Base-by-base conservation (phyloP, 108 stramenopile genomes). In the Poteriospumella lacustris region DNA sequence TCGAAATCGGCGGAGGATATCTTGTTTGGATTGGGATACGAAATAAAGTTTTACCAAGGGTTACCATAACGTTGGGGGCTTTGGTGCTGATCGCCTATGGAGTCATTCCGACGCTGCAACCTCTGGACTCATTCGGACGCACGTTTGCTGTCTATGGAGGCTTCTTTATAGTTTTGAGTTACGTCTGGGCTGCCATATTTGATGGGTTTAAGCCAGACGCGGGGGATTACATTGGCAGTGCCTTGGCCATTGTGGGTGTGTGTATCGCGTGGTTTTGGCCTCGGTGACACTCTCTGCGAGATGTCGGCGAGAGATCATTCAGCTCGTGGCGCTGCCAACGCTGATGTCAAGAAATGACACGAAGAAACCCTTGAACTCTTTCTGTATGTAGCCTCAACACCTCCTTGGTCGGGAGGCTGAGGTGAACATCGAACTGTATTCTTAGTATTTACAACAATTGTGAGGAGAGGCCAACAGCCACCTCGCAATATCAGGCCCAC, bases 1-100 rank as follows among this genome's bases (percentile, higher is more conserved):
- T n/a, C 2, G 80, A 80, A 39, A 75, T 80, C 43, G 80, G 80
- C 19, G 80, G 80, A 40, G 75, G 80, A 0, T 80, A 56, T n/a
- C 43, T 80, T 9, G 75, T 80, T 0, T 80, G 80, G 80, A n/a
- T 24, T 28, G 29, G 43, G 1, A 1, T 80, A 0, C 39, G 76
- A 34, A 58, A 80, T 12, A 47, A 36, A 12, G 29, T 26, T 26
- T 31, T 1, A 12, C 3, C 39, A 0, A 1, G 34, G 2, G 0
- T 40, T 0, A 33, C 1, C 31, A 1, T 77, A 33, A 1, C 47
- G 9, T 28, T 67, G 33, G 80, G 80, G 2, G 2, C 59, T 0
- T 34, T 47, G 1, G 36, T 24, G 5, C 68, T 81, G 58, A 39
- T 59, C 9, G 15, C 28, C 41, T 81, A 81, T 58, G 80, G 80